Evolutionary conservation across 345 rosid genomes (phyloP), one percentile per base, ranked within the genome.

Genomic region (Citrus cavaleriei): DNA sequence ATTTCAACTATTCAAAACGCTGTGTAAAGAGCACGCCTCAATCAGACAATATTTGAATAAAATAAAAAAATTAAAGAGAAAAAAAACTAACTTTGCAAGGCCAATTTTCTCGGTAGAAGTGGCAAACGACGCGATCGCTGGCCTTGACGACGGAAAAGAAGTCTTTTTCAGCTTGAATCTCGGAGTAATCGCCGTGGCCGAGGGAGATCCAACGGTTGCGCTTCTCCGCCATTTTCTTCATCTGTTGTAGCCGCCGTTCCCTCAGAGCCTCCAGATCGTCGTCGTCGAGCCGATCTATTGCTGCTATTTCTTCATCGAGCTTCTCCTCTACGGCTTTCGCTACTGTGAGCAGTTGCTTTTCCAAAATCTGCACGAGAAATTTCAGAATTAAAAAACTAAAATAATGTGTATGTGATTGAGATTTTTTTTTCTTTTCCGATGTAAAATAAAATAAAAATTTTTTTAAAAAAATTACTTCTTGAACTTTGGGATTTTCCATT

Each of bases 171-270:
- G 82, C 81, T 19, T 84, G 89, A 72, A 96, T 96, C 85, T 94
- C 98, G 5, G 98, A 58, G 86, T 93, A 96, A 40, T 94, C 99
- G 10, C 98, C 93, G 54, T 96, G 99, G 67, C 98, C 98, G 18
- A 90, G 93, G n/a, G 95, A 88, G 85, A 94, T 86, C 99, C 99
- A 96, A 76, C 95, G 98, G 85, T 85, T 91, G 76, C 88, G 87
- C 86, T 91, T 94, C 94, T 94, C 98, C 4, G 95, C 97, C 97
- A 94, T 90, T 81, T 88, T 90, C 92, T 94, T 96, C 98, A 94
- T 94, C 88, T 96, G 98, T 78, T 81, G 89, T 46, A 97, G 72
- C 81, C 98, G 86, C 85, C 93, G 86, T 84, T 97, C 98, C 69
- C 98, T 87, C 77, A 94, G 10, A 32, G 74, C 93, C 80, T 93